Percentiles rank a stretch among this genome's conserved stretches.
These are phyloP conservation scores for Zarea fungicola DNA, from an alignment of 2,329 filamentous ascomycete species.

Conservation along the genomic window DNA sequence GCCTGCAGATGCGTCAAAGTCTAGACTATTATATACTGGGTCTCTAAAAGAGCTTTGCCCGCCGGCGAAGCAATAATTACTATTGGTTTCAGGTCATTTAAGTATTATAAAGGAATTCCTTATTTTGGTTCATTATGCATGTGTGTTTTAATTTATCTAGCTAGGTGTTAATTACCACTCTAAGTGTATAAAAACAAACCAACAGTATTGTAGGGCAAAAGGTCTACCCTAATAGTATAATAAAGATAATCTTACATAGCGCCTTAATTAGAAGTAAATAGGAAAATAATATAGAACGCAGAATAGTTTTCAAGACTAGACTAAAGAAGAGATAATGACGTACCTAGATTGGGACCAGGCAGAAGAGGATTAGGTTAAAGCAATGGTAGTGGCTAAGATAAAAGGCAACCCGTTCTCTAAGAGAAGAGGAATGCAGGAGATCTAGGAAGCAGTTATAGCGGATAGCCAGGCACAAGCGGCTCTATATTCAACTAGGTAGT, in stretches of 20 bases:
- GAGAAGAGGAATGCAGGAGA: slow-evolving; percentile 11
- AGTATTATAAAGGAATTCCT: too few species aligned
- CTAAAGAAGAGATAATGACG: slow-evolving; percentile 19
- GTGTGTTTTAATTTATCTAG: too few species aligned
- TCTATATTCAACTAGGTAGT: slow-evolving; percentile 12
- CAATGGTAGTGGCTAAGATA: slow-evolving; percentile 14
- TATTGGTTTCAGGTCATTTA: too few species aligned
- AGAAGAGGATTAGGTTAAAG: slow-evolving; percentile 19
- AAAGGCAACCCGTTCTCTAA: slow-evolving; percentile 5
- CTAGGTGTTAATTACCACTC: too few species aligned
- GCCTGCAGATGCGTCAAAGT: too few species aligned
- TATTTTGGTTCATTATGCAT: too few species aligned
- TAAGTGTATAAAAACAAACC: slow-evolving; percentile 17
- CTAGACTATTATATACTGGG: too few species aligned
- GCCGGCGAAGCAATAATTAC: too few species aligned
- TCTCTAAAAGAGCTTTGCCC: too few species aligned
- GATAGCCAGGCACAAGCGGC: slow-evolving; percentile 13
- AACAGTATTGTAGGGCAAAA: slow-evolving; percentile 20
- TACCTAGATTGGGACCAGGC: slow-evolving; percentile 20
- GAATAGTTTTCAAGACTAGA: neutral
- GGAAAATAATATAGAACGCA: neutral
- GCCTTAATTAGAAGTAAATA: slow-evolving; percentile 17
- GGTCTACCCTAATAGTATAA: slow-evolving; percentile 16
- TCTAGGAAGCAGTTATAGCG: slow-evolving; percentile 12
- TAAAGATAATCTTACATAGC: slow-evolving; percentile 18